phyloP scores from a whole-genome alignment of 2,329 filamentous ascomycete species.

The Colletotrichum musae region DNA sequence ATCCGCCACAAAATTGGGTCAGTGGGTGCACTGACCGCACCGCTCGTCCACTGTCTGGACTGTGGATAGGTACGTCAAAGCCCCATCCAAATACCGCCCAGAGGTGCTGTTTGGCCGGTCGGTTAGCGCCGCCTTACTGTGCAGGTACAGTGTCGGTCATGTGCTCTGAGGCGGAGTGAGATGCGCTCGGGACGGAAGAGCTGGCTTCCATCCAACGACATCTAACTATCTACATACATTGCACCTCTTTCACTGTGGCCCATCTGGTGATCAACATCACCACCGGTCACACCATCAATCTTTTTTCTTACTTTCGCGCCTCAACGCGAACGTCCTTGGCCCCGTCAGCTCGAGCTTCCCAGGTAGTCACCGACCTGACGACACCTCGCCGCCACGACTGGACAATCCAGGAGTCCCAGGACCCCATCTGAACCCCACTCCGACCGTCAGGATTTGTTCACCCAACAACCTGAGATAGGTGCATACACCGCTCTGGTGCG shows the following conservation, averaged over 20 bases:
- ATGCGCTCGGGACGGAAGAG: slow-evolving; percentile 2
- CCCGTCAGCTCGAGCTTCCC: background rate
- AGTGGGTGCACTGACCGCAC: slow-evolving; percentile 33
- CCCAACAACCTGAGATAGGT: slow-evolving; percentile 21
- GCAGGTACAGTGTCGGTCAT: slow-evolving; percentile 20
- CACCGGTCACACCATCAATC: slow-evolving; percentile 1
- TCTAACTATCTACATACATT: slow-evolving; percentile 15
- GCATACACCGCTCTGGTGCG: slow-evolving; percentile 37
- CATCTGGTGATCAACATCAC: slow-evolving; percentile 13
- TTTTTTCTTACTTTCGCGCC: background rate
- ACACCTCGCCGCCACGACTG: slow-evolving; percentile 24
- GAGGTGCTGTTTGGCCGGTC: slow-evolving; percentile 8
- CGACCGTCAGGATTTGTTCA: slow-evolving; percentile 39
- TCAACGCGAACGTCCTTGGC: background rate
- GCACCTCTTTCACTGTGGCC: slow-evolving; percentile 16
- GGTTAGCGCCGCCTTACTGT: slow-evolving; percentile 31
- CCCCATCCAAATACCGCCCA: slow-evolving; percentile 5
- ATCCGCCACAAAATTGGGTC: slow-evolving; percentile 20
- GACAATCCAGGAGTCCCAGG: slow-evolving; percentile 30
- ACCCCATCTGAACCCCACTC: slow-evolving; percentile 35
- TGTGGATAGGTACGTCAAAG: slow-evolving; percentile 38
- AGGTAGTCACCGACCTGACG: background rate
- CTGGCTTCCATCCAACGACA: slow-evolving; percentile 3
- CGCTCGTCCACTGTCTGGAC: background rate
- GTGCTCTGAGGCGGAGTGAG: slow-evolving; percentile 30